A percentile compares a stretch with the other conserved stretches of the same genome.
Evolutionary conservation across 495 filamentous ascomycete species (phyloP).

Genomic region (Aspergillus ellipticus): DNA sequence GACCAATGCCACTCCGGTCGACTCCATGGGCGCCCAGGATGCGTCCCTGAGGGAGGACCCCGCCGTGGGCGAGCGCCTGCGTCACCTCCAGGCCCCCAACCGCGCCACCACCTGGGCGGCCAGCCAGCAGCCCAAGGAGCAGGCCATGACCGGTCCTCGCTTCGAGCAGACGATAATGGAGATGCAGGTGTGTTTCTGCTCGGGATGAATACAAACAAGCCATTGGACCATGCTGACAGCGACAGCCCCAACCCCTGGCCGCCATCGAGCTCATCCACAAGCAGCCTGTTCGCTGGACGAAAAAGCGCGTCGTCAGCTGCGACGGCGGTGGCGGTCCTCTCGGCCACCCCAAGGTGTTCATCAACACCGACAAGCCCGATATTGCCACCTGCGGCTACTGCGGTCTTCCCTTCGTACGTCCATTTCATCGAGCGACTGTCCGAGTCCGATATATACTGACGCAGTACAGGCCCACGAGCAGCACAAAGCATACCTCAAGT

Average conservation of each 20-base stretch:
- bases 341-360: constrained; percentile 90
- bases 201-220: neutral
- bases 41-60: constrained; percentile 54
- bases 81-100: constrained; percentile 81
- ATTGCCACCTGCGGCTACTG: constrained; percentile 90
- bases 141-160: constrained; percentile 86
- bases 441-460: constrained; percentile 1
- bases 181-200: constrained; percentile 65
- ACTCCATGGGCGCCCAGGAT: constrained; percentile 40
- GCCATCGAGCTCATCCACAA: constrained; percentile 96
- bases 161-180: constrained; percentile 96
- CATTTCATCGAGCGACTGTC: neutral
- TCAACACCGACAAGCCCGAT: constrained; percentile 96
- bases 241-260: constrained; percentile 77
- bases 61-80: constrained; percentile 56
- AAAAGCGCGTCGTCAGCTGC: constrained; percentile 75
- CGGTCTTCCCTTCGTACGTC: constrained; percentile 87
- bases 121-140: constrained; percentile 72
- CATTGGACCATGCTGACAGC: neutral
- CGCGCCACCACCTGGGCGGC: constrained; percentile 72
- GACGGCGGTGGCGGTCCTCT: constrained; percentile 91
- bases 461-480: constrained; percentile 75
- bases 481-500: constrained; percentile 75
- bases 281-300: constrained; percentile 89
- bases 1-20: constrained; percentile 57